Evolutionary conservation across 1,139 yeast species (phyloP), one percentile per base, ranked within the genome.

Genomic region (Hansenula sp.): DNA sequence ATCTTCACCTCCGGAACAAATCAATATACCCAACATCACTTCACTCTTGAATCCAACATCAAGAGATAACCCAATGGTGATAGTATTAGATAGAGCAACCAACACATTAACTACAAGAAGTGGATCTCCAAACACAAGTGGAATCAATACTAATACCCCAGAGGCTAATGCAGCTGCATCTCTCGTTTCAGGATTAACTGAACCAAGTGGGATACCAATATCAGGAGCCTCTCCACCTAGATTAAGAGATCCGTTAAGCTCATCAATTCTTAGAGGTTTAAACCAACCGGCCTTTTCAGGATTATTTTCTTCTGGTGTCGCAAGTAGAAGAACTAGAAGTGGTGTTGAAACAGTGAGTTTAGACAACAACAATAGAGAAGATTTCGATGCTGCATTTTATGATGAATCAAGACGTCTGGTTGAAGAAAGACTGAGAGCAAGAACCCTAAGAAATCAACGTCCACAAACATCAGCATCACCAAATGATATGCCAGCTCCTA

Each of bases 301-400:
- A 28, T 45, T 70, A 42, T 74, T 73, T 48, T 73, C 76, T 0
- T 53, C 69, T 4, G 82, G 82, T 0, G 73, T 77, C 18, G 60
- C 72, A 3, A 75, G 82, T 47, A 64, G 77, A 50, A 61, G 83
- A 51, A 71, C 77, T 0, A 56, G 65, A 2, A 51, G 54, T 39
- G 82, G 82, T 0, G 75, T 76, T 3, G 71, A 65, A 28, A 74
- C 79, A 1, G 53, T 48, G 8, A 48, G 45, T 31, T 24, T 47
- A 6, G 44, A 41, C 13, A 37, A 37, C n/a, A 24, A 37, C 18
- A 11, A 32, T 13, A 31, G 14, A 19, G 29, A 20, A 18, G 36
- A 26, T 3, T 42, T 46, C 3, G 41, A 42, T 35, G 34, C 33
- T 13, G 18, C 10, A 7, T 44, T 47, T 26, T 41, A 40, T 12